phyloP scores from a whole-genome alignment of 306 rosid genomes.

The Begonia peltatifolia region DNA sequence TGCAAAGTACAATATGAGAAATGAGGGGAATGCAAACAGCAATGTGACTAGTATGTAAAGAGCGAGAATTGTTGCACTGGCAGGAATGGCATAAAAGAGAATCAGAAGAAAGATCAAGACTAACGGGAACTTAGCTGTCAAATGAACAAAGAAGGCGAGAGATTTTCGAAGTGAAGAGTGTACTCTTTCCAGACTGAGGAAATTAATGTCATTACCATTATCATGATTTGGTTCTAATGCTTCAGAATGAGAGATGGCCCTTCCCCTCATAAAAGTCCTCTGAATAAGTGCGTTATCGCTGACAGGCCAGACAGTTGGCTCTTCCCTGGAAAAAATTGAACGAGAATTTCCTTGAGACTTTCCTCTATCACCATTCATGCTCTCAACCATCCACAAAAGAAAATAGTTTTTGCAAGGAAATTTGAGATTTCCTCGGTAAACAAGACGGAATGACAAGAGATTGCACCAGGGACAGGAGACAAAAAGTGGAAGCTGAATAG shows the following conservation, averaged over 20 bases:
- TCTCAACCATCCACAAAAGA: constrained; percentile 95
- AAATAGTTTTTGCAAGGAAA: constrained; percentile 87
- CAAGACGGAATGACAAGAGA: constrained; percentile 64
- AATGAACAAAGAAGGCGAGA: constrained; percentile 52
- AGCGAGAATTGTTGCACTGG: constrained; percentile 74
- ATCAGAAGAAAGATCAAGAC: constrained; percentile 63
- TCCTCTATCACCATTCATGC: constrained; percentile 80
- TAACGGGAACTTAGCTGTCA: constrained; percentile 85
- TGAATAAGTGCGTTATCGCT: constrained; percentile 27
- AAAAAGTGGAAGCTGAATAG: constrained; percentile 85
- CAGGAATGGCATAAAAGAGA: constrained; percentile 70
- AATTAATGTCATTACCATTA: constrained; percentile 16
- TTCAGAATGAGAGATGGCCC: constrained; percentile 26
- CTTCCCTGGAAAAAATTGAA: constrained; percentile 35
- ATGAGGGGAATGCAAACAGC: constrained; percentile 74
- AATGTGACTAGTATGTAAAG: constrained; percentile 57
- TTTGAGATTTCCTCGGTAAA: constrained; percentile 56
- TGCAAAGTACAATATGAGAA: constrained; percentile 75
- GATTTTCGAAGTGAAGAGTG: constrained; percentile 40
- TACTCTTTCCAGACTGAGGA: constrained; percentile 36
- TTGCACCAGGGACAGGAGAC: constrained; percentile 94
- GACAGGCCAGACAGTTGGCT: constrained; percentile 29
- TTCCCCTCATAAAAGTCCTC: constrained; percentile 35
- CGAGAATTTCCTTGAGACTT: constrained; percentile 48
- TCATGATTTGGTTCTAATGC: constrained; percentile 15